Base-by-base conservation (phyloP, 1,139 yeast genomes). In the Protomyces lactucae-debilis region DNA sequence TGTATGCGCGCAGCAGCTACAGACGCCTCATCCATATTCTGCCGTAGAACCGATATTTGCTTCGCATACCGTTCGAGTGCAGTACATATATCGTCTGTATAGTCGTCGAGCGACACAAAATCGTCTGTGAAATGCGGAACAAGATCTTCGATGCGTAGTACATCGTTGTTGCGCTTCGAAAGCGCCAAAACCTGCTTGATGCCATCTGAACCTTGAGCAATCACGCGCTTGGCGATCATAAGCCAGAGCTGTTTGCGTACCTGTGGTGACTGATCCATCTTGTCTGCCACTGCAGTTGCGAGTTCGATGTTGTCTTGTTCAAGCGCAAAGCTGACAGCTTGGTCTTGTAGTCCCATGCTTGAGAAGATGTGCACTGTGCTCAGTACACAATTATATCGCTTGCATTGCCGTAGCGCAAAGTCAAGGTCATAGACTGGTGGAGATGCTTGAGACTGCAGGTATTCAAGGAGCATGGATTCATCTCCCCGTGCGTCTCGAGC, bases 1-100 rank as follows among this genome's bases (percentile, higher is more conserved):
- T 83, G 82, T 64, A 92, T 83, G 51, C 82, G 83, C 28, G 82
- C 79, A 14, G 93, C 84, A 43, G 88, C 85, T 0, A 75, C 71
- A 25, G 89, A 78, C 0, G 96, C 86, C 48, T 85, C 87, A 61
- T 84, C 85, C 87, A 93, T 93, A 67, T 90, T 96, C 21, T 79
- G 74, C 2, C 91, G 84, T 43, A 92, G 77, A 64, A 82, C 82
- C 64, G 76, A 77, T 74, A 93, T 87, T 53, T 82, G 81, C 46
- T 79, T 75, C 64, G 91, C 90, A 72, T 90, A 87, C 52, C 80
- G 81, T 71, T 90, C 92, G 69, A 93, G 78, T 3, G 95, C 87
- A 52, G 81, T 78, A 37, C 93, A 89, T 46, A 95, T 83, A 70
- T 91, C 96, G 60, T 87, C 88, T 71, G 90, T 90, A 73, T 93